Percentiles rank a stretch among this genome's conserved stretches.
Conservation (phyloP, 140 eudicot genomes). For the Stevia rebaudiana region DNA sequence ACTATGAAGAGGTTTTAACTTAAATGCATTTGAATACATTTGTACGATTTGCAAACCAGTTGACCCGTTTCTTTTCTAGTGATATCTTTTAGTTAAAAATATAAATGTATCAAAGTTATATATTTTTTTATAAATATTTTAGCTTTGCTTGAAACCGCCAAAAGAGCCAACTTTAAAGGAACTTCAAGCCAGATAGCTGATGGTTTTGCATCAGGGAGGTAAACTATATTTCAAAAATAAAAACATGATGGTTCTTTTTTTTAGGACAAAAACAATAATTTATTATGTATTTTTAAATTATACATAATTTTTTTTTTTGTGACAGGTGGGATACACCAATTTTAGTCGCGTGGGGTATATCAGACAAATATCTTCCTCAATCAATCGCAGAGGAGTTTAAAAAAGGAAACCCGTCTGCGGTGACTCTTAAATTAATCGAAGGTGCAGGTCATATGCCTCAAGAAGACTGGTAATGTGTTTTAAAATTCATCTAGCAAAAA, state of each 20-base stretch:
- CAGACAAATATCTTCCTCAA: constrained; percentile 92
- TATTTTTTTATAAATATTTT: constrained; percentile 19
- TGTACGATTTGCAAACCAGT: neutral
- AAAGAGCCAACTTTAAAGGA: constrained; percentile 62
- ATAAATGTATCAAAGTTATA: neutral
- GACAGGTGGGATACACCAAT: constrained; percentile 83
- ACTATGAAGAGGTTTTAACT: neutral
- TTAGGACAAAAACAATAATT: too few relatives aligned
- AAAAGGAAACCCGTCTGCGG: constrained; percentile 56
- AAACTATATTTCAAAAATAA: constrained; percentile 3
- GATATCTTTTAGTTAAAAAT: neutral
- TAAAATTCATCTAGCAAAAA: neutral
- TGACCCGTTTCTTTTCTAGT: neutral
- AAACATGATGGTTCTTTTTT: neutral
- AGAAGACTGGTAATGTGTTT: constrained; percentile 76
- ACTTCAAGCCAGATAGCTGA: constrained; percentile 66
- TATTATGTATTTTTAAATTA: constrained; percentile 1
- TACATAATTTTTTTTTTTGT: constrained; percentile 4
- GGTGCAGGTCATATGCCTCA: constrained; percentile 99
- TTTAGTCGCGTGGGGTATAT: constrained; percentile 87
- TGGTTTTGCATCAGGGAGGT: constrained; percentile 91
- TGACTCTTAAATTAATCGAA: constrained; percentile 76
- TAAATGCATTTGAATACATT: neutral
- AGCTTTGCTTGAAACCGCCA: constrained; percentile 94
- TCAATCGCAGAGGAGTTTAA: constrained; percentile 88